Base-by-base conservation (phyloP, 2,329 filamentous ascomycete genomes). In the Colletotrichum cereale region DNA sequence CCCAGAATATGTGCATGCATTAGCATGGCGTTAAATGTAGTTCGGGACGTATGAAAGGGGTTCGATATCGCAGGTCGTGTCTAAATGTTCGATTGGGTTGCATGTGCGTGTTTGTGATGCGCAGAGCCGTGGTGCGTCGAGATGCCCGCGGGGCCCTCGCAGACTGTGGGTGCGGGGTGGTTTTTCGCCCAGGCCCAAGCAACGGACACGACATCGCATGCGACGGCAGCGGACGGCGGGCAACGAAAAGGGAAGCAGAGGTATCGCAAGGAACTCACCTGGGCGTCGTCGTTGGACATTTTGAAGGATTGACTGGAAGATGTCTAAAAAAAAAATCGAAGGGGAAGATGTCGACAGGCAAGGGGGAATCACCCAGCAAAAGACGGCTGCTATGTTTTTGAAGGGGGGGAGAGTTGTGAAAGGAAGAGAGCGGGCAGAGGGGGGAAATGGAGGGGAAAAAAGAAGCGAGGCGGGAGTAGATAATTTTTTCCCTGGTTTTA, bases 251-350 rank as follows among this genome's bases (percentile, higher is more conserved):
- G 60, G 50, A 57, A 73, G 47, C 63, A 67, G 57, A 67, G 57
- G 74, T 66, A 62, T 61, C 55, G 67, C 58, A 64, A 67, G 50
- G 55, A 52, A 82, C 87, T 85, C 84, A 89, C 87, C 80, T 88
- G 80, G 74, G 80, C 79, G 75, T 83, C 86, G 75, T 89, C 87
- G 60, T 62, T 62, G 78, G 87, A 82, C 88, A 90, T 90, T 79
- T 83, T 88, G 87, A 85, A 80, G 80, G 80, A 81, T 82, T 84
- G 73, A 74, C 74, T 73, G 52, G 66, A 73, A 74, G 67, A 73
- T 74, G 74, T 67, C 71, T 73, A 74, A 72, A 74, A 62, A 74
- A 72, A 74, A 62, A 71, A 72, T 75, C 73, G 67, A 70, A 72
- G 68, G 69, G 64, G 73, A 66, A 73, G 61, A 72, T 74, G 50